phyloP scores from a whole-genome alignment of 768 basidiomycete species.

The Dioszegia crocea region DNA sequence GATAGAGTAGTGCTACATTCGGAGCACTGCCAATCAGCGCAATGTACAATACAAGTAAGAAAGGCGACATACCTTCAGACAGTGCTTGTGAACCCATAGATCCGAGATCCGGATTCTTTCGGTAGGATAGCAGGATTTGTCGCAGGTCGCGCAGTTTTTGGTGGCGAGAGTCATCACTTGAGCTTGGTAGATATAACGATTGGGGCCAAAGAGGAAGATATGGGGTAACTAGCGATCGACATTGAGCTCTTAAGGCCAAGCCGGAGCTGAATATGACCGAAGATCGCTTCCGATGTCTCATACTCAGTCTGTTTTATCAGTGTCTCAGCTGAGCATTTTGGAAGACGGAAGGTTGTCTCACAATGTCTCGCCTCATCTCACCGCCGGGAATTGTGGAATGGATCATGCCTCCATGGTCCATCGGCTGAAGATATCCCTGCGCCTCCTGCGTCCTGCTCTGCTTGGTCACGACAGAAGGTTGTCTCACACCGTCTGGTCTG shows the following conservation, averaged over 20 bases:
- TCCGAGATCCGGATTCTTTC: conserved; percentile 16
- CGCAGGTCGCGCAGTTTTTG: conserved; percentile 14
- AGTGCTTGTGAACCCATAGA: conserved; percentile 20
- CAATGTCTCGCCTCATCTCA: background rate
- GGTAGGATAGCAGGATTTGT: conserved; percentile 17
- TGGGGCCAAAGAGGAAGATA: background rate
- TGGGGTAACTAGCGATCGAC: background rate
- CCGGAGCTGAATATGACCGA: too few relatives aligned
- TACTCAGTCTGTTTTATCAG: background rate
- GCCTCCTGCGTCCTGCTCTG: too few relatives aligned
- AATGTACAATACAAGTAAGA: background rate
- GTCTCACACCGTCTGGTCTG: too few relatives aligned
- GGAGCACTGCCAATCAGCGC: conserved; percentile 12
- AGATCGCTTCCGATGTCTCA: background rate
- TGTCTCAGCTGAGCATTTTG: background rate
- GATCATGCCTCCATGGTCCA: too few relatives aligned
- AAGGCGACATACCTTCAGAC: conserved; percentile 14
- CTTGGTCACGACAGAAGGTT: too few relatives aligned
- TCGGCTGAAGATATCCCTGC: too few relatives aligned
- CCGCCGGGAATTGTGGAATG: too few relatives aligned
- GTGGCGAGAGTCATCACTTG: background rate
- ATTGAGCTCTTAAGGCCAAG: too few relatives aligned
- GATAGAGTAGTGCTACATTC: conserved; percentile 17
- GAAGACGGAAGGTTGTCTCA: background rate
- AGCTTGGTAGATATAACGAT: background rate